Evolutionary conservation across 495 filamentous ascomycete genomes (phyloP), one percentile per base, ranked within the genome.

Genomic region (Daldinia decipiens): DNA sequence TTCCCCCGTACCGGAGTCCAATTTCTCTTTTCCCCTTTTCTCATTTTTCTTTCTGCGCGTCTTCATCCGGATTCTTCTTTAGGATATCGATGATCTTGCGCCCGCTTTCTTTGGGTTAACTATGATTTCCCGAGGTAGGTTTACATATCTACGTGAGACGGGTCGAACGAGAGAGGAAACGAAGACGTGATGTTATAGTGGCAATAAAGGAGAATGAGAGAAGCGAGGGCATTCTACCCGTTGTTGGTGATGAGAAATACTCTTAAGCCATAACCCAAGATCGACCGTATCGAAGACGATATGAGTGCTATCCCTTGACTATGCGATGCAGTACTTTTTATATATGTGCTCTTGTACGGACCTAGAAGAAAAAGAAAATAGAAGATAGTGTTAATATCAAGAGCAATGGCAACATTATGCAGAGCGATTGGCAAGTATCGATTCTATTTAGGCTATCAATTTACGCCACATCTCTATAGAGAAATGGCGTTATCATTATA

Each of bases 1-100:
- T 82, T 83, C 81, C 81, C 81, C 81, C 80, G 81, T 81, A 81
- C 64, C 81, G 81, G 81, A 82, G 80, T 19, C 61, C 15, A 45
- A 45, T 7, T 45, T 45, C 5, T 47, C n/a, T 45, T 19, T 24
- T n/a, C n/a, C n/a, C n/a, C n/a, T n/a, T n/a, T n/a, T n/a, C n/a
- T 43, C 86, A 79, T 2, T 81, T 79, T 70, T 90, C 91, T 17
- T 79, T 77, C 3, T 79, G 76, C 1, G 83, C 83, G 31, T 87
- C 80, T 65, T 85, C 87, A n/a, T 79, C 74, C 0, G 87, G 87
- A 62, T 91, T 90, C 59, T 85, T 84, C 65, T 86, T 79, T 39
- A 92, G 79, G 56, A 91, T 92, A 26, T 85, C 74, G 29, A 91
- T 85, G 58, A 91, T 91, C 68, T 87, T 87, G 12, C 87, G 83